Evolutionary conservation across 83 land plant species (phyloP), one percentile per base, ranked within the genome.

Genomic region (Larix sibirica): DNA sequence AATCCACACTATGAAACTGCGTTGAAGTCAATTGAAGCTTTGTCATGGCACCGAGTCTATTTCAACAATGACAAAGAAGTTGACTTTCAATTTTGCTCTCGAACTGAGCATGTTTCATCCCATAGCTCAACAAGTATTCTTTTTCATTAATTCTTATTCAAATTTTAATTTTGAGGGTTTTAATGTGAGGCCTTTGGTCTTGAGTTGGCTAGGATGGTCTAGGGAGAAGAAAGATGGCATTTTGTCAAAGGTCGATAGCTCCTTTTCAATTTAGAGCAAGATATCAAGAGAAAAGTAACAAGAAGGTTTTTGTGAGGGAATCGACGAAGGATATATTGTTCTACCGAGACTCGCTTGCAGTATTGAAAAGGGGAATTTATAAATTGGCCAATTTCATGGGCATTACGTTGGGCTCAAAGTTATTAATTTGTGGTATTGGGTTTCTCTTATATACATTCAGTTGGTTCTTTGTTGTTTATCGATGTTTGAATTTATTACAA

Each of bases 391-490:
- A 97, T 86, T 95, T 94, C 21, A 98, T 97, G 16, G 99, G 95
- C 0, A 93, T 97, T 6, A 97, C 99, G 9, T 86, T 97, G 68
- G 99, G 99, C 99, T 98, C 17, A 86, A 97, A 89, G 99, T 98
- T 97, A 85, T n/a, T 65, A 5, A n/a, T 7, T 47, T 47, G 50
- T 47, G 7, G 1, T 47, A 47, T 47, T 0, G 50, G 8, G 50
- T 1, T 8, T 47, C 7, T 47, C 8, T 47, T 8, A 65, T 14
- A 21, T 65, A 1, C 21, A 0, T n/a, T n/a, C 2, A 4, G 10
- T 18, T 65, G 68, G n/a, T 64, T 18, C 0, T n/a, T 8, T 65
- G n/a, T n/a, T n/a, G n/a, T n/a, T n/a, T n/a, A n/a, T n/a, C n/a
- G n/a, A 0, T 65, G 68, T 21, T 18, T 21, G 68, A 21, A 65